phyloP scores from a whole-genome alignment of 257 asterid genomes.

The Scutellaria barbata region DNA sequence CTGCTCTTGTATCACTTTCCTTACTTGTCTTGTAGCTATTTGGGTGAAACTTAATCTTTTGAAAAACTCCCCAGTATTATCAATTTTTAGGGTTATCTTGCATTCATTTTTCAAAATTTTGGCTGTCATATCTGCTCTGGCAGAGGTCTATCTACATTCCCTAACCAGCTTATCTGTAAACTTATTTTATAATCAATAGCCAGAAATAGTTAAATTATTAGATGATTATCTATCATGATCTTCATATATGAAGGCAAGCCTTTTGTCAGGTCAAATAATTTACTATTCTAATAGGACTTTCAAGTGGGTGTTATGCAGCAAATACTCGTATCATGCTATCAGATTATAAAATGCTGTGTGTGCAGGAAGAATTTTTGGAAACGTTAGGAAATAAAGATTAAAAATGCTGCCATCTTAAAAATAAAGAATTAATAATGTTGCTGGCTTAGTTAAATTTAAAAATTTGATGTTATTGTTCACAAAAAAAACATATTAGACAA shows the following conservation, averaged over 20 bases:
- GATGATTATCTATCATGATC: background rate
- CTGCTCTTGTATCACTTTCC: background rate
- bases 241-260: background rate
- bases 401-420: too few relatives aligned
- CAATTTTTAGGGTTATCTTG: background rate
- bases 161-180: background rate
- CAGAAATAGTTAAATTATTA: background rate
- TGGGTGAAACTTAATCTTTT: background rate
- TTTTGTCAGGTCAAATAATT: background rate
- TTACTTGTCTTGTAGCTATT: background rate
- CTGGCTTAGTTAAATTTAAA: background rate
- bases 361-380: background rate
- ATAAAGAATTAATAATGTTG: background rate
- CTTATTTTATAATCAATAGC: background rate
- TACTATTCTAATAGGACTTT: slow-evolving; percentile 4
- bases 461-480: background rate
- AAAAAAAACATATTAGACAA: background rate
- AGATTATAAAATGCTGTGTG: background rate
- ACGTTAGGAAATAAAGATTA: too few relatives aligned
- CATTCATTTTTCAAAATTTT: background rate
- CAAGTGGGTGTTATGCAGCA: too few relatives aligned
- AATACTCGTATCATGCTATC: too few relatives aligned
- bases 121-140: slow-evolving; percentile 8
- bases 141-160: background rate
- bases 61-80: slow-evolving; percentile 4